Evolutionary conservation across 2,329 filamentous ascomycete species (phyloP).

Genomic region (Aspergillus oerlinghausenensis): DNA sequence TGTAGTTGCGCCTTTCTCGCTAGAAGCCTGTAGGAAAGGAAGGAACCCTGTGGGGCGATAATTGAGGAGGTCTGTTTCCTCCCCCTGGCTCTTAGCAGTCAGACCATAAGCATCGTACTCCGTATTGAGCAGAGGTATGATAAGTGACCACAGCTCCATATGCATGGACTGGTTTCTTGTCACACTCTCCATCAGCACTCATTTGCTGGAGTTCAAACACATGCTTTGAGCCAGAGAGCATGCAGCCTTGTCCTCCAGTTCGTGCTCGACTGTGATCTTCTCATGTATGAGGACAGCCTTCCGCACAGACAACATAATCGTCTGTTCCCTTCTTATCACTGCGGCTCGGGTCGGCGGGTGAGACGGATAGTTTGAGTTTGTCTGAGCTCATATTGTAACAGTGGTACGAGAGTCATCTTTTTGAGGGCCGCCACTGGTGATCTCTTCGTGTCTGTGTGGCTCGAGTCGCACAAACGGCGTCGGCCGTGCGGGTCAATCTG

Average conservation of each 20-base stretch:
- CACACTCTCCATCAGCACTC: slow-evolving; percentile 1
- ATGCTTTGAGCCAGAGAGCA: not conserved
- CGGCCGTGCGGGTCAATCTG: not conserved
- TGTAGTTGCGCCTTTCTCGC: not conserved
- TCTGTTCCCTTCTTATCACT: not conserved
- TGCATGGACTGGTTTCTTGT: slow-evolving; percentile 4
- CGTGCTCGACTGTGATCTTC: not conserved
- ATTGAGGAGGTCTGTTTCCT: not conserved
- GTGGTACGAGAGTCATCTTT: not conserved
- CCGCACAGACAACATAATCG: not conserved
- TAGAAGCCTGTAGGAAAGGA: not conserved
- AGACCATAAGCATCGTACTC: not conserved
- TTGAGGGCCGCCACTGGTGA: not conserved
- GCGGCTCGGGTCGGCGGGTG: not conserved
- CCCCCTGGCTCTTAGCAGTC: not conserved
- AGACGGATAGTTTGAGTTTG: not conserved
- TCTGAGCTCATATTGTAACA: not conserved
- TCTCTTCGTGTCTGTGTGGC: not conserved
- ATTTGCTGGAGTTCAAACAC: not conserved
- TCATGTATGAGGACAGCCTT: not conserved
- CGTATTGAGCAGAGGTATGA: not conserved
- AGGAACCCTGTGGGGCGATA: not conserved
- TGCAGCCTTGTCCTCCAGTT: not conserved
- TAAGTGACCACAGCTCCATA: slow-evolving; percentile 1
- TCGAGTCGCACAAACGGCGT: not conserved